Percentiles rank a stretch among this genome's conserved stretches.
These are phyloP conservation scores for Leccinum pellstonianum DNA, from an alignment of 768 basidiomycete genomes.

Conservation along the genomic window DNA sequence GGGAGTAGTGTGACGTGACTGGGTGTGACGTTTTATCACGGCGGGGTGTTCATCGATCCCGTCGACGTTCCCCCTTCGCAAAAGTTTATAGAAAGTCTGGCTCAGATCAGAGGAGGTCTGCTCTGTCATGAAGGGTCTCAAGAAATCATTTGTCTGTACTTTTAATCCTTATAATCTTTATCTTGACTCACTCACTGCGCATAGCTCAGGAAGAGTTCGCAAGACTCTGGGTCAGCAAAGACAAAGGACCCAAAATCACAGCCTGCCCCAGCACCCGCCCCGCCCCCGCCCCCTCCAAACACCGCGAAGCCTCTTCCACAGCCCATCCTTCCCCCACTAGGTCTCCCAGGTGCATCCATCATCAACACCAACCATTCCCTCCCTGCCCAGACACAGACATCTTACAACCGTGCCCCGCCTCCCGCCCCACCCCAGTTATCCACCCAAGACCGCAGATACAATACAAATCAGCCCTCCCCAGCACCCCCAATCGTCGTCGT, in stretches of 20 bases:
- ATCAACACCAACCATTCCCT: conserved; percentile 41
- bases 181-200: conserved; percentile 17
- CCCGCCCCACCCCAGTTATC: conserved; percentile 39
- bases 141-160: conserved; percentile 67
- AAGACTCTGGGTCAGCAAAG: conserved; percentile 66
- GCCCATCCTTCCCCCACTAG: conserved; percentile 40
- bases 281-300: conserved; percentile 65
- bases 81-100: neutral
- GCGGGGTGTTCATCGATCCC: conserved; percentile 41
- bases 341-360: conserved; percentile 37
- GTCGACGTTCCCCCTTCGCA: conserved; percentile 12
- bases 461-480: conserved; percentile 40
- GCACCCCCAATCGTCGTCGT: conserved; percentile 87
- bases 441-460: conserved; percentile 61
- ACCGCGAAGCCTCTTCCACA: conserved; percentile 63
- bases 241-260: conserved; percentile 58
- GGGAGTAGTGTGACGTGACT: conserved; percentile 29
- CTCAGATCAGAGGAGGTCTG: conserved; percentile 15
- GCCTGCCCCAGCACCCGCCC: conserved; percentile 37
- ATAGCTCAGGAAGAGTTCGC: conserved; percentile 70
- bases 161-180: conserved; percentile 17
- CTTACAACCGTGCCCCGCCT: conserved; percentile 44
- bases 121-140: conserved; percentile 68
- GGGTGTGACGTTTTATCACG: conserved; percentile 33
- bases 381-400: conserved; percentile 38